Conservation (phyloP, 164 flowering plant genomes). For the Cinnamomum micranthum region DNA sequence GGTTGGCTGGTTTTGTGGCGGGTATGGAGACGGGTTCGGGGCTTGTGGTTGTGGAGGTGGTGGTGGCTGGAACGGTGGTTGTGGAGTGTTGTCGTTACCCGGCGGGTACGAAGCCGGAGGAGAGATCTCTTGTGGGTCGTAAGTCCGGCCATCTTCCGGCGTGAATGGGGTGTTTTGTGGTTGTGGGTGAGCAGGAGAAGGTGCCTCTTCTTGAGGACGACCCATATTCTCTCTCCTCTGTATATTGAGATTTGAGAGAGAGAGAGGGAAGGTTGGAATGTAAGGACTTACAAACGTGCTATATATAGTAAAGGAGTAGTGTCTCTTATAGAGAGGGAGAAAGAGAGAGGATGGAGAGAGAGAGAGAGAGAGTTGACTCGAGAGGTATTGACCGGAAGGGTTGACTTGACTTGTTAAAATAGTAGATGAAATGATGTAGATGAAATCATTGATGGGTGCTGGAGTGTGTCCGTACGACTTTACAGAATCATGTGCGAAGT, state of each 20-base stretch:
- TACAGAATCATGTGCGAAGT: no score
- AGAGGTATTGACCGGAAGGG: no score
- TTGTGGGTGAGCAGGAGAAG: slow-evolving; percentile 1
- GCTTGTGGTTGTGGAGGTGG: background rate
- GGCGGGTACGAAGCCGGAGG: background rate
- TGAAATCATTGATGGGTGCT: no score
- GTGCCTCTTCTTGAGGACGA: background rate
- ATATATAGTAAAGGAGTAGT: no score
- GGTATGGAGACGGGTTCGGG: slow-evolving; percentile 3
- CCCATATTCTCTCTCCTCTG: slow-evolving; percentile 6
- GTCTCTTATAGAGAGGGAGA: background rate
- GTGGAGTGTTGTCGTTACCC: background rate
- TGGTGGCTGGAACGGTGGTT: background rate
- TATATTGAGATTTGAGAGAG: background rate
- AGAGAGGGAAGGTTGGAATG: background rate
- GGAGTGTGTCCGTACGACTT: no score
- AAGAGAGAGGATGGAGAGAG: background rate
- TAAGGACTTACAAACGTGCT: background rate
- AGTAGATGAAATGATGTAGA: no score
- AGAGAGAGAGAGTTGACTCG: background rate
- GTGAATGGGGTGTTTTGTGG: background rate
- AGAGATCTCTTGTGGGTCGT: background rate
- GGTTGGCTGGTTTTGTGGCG: background rate
- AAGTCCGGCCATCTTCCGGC: background rate
- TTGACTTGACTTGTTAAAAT: no score